Conservation (phyloP, 768 basidiomycete genomes). For the Punctularia strigosozonata region DNA sequence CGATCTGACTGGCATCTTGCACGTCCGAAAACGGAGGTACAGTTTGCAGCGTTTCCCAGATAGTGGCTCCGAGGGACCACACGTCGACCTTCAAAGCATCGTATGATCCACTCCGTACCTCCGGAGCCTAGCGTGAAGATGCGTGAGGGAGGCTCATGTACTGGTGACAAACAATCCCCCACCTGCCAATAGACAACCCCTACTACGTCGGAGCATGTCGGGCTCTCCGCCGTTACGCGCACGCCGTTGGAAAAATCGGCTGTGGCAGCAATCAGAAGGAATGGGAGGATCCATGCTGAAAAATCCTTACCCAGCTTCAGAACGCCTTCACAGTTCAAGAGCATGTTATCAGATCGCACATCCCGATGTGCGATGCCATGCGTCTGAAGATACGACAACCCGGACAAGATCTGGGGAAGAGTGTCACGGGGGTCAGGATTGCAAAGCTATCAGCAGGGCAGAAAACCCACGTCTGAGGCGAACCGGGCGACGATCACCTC, state of each 20-base stretch:
- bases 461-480: constrained; percentile 57
- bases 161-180: constrained; percentile 11
- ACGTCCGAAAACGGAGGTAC: constrained; percentile 61
- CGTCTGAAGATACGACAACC: constrained; percentile 51
- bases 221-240: constrained; percentile 36
- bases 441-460: constrained; percentile 1
- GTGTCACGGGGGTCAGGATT: constrained; percentile 1
- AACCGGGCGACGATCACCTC: constrained; percentile 68
- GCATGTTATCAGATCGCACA: constrained; percentile 72
- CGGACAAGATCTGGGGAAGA: constrained; percentile 41
- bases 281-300: neutral
- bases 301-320: constrained; percentile 69
- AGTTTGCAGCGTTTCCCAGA: constrained; percentile 74
- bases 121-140: constrained; percentile 40
- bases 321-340: constrained; percentile 56
- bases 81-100: constrained; percentile 66
- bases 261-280: constrained; percentile 3
- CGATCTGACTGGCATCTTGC: constrained; percentile 31
- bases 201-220: constrained; percentile 42
- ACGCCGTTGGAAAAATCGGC: constrained; percentile 79
- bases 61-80: constrained; percentile 75
- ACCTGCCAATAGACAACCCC: constrained; percentile 80
- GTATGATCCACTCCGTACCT: constrained; percentile 66
- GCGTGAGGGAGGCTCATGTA: neutral
- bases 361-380: constrained; percentile 73